Base-by-base conservation (phyloP, 176 grass and related monocot genomes). In the Hordeum marinum region DNA sequence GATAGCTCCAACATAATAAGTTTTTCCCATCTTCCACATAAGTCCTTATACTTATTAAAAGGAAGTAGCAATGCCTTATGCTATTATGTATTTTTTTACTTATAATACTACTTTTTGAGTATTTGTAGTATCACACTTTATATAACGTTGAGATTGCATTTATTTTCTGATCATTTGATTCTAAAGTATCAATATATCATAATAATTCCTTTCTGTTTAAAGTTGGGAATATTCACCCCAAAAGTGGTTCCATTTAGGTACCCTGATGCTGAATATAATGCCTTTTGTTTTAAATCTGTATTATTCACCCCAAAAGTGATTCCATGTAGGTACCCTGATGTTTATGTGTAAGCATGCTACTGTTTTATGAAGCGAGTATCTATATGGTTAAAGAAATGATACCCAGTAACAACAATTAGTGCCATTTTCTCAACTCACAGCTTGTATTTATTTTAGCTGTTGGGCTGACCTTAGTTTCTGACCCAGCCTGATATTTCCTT, bases 181-280 rank as follows among this genome's bases (percentile, higher is more conserved):
- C 9, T 48, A 54, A 61, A 35, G 8, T 76, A 57, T 2, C 18
- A 2, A 34, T 23, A 12, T 14, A 65, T 75, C 36, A 15, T 31
- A 82, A 26, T 69, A 69, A 24, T 71, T 66, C 48, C 45, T 82
- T 63, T 39, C 57, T 52, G 48, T 13, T 71, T 71, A 32, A 65
- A 42, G 14, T 58, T 31, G 24, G 8, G 20, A 83, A 68, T 59
- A 55, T 80, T 85, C 15, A 37, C 10, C 32, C 69, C 40, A 35
- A 48, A 68, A 71, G 3, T 67, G 29, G 8, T 62, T 76, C n/a
- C 72, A 67, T 84, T 62, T 78, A 88, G 63, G 37, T 66, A 61
- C 37, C 29, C 7, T 58, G 31, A 37, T 67, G 36, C 8, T 85
- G 59, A 59, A 45, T 79, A 15, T 57, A 57, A 57, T 57, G 80